Base-by-base conservation (phyloP, 768 basidiomycete genomes). In the Podaxis mareebaensis region DNA sequence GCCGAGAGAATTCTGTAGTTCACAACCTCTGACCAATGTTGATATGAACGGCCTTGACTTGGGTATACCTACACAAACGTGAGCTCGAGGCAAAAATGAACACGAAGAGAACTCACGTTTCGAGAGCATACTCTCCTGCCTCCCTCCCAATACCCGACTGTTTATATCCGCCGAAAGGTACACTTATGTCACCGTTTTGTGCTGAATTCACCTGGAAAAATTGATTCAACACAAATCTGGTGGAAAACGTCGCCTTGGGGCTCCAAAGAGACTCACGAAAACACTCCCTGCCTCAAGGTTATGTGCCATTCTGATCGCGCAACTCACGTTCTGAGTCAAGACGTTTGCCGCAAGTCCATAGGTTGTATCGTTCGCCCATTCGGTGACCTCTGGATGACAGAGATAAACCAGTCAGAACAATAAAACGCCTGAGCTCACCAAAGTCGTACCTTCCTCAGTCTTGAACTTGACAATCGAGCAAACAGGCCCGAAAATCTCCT, bases 331-430 rank as follows among this genome's bases (percentile, higher is more conserved):
- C 69, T 81, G 75, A 53, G 88, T 83, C 79, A 92, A 92, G 57
- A 95, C 84, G 7, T 89, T 87, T 2, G 88, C 86, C 6, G 91
- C 92, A 30, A 95, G 83, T 49, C 93, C 93, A 76, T 93, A 93
- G 2, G 54, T 79, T 0, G 88, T 86, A 72, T 92, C 85, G 76
- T 95, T 95, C 48, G 91, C 92, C 71, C 82, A 78, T 46, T 73
- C 74, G 59, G 86, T 69, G 46, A 79, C 82, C 54, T 88, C 49
- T 51, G 55, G 0, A 13, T 2, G 44, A 24, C 20, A 2, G 12
- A 33, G 22, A 7, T 20, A n/a, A 51, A 58, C 3, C 28, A 56
- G 40, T 55, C 15, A 46, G 44, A 24, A 48, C 56, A 54, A 0
- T 46, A 17, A 7, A 59, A 40, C 30, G 7, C 61, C n/a, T 36